Percentiles rank a stretch among this genome's conserved stretches.
Conservation (phyloP, 768 basidiomycete genomes). For the Phanerochaete carnosa region DNA sequence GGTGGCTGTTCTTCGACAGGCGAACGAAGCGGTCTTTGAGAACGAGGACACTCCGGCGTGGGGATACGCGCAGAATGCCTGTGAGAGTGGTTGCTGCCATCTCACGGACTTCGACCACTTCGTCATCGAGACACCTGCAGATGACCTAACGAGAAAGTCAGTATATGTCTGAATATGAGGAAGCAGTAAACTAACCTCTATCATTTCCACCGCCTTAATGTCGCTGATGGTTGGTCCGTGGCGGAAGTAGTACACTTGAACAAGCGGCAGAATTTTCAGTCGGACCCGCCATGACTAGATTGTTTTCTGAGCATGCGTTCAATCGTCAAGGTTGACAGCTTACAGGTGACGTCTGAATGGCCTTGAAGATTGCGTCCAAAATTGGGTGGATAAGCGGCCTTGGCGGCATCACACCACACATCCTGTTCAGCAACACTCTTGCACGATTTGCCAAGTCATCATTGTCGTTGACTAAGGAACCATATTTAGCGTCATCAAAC, state of each 20-base stretch:
- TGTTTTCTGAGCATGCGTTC: slow-evolving; percentile 5
- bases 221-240: slow-evolving; percentile 81
- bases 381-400: slow-evolving; percentile 63
- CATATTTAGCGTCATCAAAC: neutral
- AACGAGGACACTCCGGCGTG: slow-evolving; percentile 70
- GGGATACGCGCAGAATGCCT: slow-evolving; percentile 79
- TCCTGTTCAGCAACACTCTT: slow-evolving; percentile 69
- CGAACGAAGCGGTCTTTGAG: slow-evolving; percentile 82
- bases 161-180: neutral
- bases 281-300: slow-evolving; percentile 83
- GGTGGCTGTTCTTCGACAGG: slow-evolving; percentile 61
- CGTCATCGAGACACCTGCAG: slow-evolving; percentile 79
- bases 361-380: slow-evolving; percentile 68
- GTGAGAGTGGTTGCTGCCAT: slow-evolving; percentile 85
- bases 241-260: slow-evolving; percentile 90
- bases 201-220: slow-evolving; percentile 68
- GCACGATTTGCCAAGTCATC: slow-evolving; percentile 66
- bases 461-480: slow-evolving; percentile 60
- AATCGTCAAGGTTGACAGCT: slow-evolving; percentile 22
- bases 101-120: slow-evolving; percentile 86
- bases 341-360: slow-evolving; percentile 75
- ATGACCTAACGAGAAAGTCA: slow-evolving; percentile 48
- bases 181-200: slow-evolving; percentile 52
- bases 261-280: slow-evolving; percentile 78
- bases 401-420: slow-evolving; percentile 85